Evolutionary conservation across 2,329 filamentous ascomycete genomes (phyloP).

Genomic region (Aureobasidium sp.): DNA sequence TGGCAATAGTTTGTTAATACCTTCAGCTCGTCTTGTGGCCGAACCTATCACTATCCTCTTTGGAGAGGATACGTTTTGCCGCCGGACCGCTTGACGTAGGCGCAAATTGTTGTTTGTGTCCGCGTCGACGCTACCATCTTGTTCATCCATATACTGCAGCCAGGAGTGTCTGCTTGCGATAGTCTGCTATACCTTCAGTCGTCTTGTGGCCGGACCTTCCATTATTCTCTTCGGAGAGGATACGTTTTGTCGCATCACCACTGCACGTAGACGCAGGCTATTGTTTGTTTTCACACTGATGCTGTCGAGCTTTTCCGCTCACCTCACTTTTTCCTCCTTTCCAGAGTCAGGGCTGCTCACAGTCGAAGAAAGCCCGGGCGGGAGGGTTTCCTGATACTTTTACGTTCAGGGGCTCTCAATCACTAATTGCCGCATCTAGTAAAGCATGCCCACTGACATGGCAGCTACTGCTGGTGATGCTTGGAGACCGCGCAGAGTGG

Average conservation of each 20-base stretch:
- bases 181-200: background rate
- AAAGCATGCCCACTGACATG: background rate
- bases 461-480: background rate
- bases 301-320: background rate
- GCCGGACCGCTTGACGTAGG: slow-evolving; percentile 1
- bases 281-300: background rate
- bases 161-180: background rate
- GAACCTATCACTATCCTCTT: slow-evolving; percentile 6
- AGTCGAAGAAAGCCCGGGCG: slow-evolving; percentile 5
- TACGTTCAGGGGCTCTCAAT: background rate
- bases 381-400: slow-evolving; percentile 2
- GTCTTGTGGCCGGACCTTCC: slow-evolving; percentile 6
- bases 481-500: background rate
- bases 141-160: background rate
- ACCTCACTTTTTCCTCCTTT: background rate
- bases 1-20: slow-evolving; percentile 1
- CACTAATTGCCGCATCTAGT: background rate
- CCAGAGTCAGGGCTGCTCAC: slow-evolving; percentile 4
- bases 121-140: background rate
- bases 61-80: slow-evolving; percentile 9
- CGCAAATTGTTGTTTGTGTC: background rate
- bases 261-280: background rate
- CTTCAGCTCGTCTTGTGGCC: slow-evolving; percentile 3
- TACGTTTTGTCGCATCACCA: slow-evolving; percentile 6
- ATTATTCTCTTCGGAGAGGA: slow-evolving; percentile 8